A percentile compares a stretch with the other conserved stretches of the same genome.
Evolutionary conservation across 1,139 yeast species (phyloP).

Genomic region (Candida pseudocylindracea): DNA sequence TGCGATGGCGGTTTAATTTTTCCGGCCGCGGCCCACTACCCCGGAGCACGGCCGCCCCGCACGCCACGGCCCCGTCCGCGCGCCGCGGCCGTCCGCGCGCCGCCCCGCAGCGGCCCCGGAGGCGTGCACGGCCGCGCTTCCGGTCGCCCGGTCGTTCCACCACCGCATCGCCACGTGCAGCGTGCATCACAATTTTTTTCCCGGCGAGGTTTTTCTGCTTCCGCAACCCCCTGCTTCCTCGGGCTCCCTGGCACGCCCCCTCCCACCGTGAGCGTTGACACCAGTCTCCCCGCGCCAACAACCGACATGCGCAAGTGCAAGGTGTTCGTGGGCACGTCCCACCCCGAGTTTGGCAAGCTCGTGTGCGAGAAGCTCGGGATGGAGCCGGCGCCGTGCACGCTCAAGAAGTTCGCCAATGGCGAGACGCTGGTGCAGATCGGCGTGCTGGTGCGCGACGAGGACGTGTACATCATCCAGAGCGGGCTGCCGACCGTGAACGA

Average conservation of each 20-base stretch:
- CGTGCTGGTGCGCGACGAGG: conserved; percentile 86
- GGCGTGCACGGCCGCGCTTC: too few relatives aligned
- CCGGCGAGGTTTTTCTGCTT: too few relatives aligned
- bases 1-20: too few relatives aligned
- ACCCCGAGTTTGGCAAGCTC: conserved; percentile 77
- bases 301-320: conserved; percentile 76
- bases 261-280: background rate
- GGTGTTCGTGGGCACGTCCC: conserved; percentile 89
- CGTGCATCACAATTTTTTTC: too few relatives aligned
- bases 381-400: conserved; percentile 84
- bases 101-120: too few relatives aligned
- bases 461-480: conserved; percentile 86
- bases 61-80: too few relatives aligned
- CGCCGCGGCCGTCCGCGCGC: too few relatives aligned
- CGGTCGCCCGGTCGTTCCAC: too few relatives aligned
- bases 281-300: background rate
- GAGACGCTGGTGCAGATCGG: conserved; percentile 96
- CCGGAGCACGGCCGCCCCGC: too few relatives aligned
- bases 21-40: too few relatives aligned
- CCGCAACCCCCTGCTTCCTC: too few relatives aligned
- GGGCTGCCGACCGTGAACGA: conserved; percentile 83
- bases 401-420: conserved; percentile 86
- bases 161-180: too few relatives aligned
- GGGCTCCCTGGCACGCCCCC: background rate
- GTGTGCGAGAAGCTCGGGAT: conserved; percentile 86